Evolutionary conservation across 768 basidiomycete genomes (phyloP).

Genomic region (Leccinum obscurum): DNA sequence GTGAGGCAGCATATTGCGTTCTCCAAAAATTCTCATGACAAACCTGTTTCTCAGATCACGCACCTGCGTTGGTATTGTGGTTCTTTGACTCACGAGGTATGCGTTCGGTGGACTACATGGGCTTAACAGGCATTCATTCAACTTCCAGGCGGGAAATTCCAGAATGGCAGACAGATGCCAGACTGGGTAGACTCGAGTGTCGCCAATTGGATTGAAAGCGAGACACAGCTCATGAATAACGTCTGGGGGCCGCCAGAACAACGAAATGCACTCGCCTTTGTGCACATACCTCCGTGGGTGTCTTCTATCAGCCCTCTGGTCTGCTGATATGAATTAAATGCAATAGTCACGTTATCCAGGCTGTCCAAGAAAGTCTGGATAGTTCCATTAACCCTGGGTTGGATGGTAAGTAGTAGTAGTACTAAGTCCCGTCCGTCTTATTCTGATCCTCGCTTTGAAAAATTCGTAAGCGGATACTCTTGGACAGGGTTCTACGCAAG

Average conservation of each 20-base stretch:
- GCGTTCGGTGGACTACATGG: neutral
- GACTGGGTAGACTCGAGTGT: constrained; percentile 73
- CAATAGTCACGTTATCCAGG: constrained; percentile 30
- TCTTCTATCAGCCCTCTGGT: neutral
- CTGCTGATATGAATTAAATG: neutral
- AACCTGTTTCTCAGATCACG: constrained; percentile 26
- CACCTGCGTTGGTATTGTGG: constrained; percentile 61
- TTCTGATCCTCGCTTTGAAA: neutral
- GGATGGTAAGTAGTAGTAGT: constrained; percentile 31
- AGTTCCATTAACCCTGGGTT: constrained; percentile 43
- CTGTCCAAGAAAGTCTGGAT: constrained; percentile 36
- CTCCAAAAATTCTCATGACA: neutral
- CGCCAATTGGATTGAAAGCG: constrained; percentile 57
- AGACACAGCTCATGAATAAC: constrained; percentile 52
- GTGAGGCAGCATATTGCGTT: constrained; percentile 20
- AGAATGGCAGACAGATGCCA: constrained; percentile 45
- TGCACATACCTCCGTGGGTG: constrained; percentile 73
- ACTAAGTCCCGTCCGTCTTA: neutral
- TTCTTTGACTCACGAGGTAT: constrained; percentile 77
- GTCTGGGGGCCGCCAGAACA: constrained; percentile 56
- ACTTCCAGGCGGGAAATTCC: constrained; percentile 48
- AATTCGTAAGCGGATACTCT: constrained; percentile 48
- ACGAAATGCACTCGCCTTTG: constrained; percentile 64
- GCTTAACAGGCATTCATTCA: constrained; percentile 3
- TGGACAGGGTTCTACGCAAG: constrained; percentile 60